Percentiles rank a stretch among this genome's conserved stretches.
These are phyloP conservation scores for Bothriochloa decipiens DNA, from an alignment of 176 grass and related monocot species.

Conservation along the genomic window DNA sequence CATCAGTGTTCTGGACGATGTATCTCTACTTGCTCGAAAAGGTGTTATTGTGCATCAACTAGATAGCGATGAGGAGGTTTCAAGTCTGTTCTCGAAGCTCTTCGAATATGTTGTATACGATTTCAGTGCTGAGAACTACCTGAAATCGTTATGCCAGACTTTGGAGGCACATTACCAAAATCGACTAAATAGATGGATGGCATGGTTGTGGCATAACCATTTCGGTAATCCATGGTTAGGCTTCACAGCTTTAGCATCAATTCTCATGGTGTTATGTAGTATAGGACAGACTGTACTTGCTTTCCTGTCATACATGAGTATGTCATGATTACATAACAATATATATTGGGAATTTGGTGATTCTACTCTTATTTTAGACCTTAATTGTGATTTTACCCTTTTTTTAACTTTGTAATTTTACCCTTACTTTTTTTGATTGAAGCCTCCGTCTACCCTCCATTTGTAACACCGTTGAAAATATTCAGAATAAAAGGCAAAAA, in stretches of 20 bases:
- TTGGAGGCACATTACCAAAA: slow-evolving; percentile 33
- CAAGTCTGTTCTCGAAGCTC: background rate
- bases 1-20: slow-evolving; percentile 31
- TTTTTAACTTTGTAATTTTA: no score
- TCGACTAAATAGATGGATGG: slow-evolving; percentile 18
- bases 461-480: no score
- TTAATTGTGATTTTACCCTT: no score
- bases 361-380: no score
- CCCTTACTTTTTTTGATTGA: no score
- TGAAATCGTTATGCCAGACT: background rate
- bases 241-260: background rate
- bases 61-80: slow-evolving; percentile 30
- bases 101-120: background rate
- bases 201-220: background rate
- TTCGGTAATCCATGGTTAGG: slow-evolving; percentile 10
- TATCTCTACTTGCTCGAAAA: slow-evolving; percentile 22
- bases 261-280: background rate
- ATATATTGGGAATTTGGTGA: no score
- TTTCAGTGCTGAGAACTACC: background rate
- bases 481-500: no score
- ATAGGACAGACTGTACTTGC: background rate
- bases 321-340: no score
- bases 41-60: slow-evolving; percentile 23
- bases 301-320: background rate
- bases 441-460: no score